These are phyloP conservation scores for Triticum turgidum DNA, from an alignment of 176 grass and related monocot genomes.

Conservation along the genomic window DNA sequence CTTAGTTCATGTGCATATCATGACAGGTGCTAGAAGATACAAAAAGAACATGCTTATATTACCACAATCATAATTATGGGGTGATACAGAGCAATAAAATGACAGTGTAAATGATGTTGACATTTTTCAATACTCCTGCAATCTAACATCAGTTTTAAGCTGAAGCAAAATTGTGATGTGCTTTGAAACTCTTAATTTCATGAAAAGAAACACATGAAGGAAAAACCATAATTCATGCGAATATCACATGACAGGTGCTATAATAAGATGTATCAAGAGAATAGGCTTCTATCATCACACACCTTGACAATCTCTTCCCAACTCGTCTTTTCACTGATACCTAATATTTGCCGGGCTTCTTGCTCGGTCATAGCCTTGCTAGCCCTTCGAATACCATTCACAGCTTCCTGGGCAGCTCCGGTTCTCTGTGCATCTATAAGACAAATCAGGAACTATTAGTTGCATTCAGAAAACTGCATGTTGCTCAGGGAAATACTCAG, in stretches of 20 bases:
- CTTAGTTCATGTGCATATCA: too few species aligned
- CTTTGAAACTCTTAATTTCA: neutral
- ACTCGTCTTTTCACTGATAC: conserved; percentile 58
- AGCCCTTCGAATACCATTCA: conserved; percentile 67
- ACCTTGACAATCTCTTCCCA: conserved; percentile 85
- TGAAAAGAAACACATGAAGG: neutral
- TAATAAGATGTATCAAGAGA: neutral
- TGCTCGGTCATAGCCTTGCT: conserved; percentile 79
- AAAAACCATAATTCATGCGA: neutral
- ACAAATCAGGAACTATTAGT: neutral
- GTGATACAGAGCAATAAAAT: neutral
- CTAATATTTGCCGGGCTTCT: conserved; percentile 82
- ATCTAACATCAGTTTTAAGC: neutral
- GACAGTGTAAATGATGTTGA: neutral
- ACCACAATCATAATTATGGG: neutral
- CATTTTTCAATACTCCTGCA: conserved; percentile 47
- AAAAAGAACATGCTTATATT: too few species aligned
- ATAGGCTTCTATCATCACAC: conserved; percentile 2
- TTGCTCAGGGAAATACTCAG: neutral
- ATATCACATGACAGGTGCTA: neutral
- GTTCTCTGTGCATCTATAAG: conserved; percentile 77
- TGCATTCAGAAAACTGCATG: neutral
- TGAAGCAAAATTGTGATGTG: neutral
- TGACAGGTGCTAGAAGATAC: too few species aligned
- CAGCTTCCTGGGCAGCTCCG: conserved; percentile 81